Evolutionary conservation across 208 protist species (phyloP).

Genomic region (Wallacemonas sp.): DNA sequence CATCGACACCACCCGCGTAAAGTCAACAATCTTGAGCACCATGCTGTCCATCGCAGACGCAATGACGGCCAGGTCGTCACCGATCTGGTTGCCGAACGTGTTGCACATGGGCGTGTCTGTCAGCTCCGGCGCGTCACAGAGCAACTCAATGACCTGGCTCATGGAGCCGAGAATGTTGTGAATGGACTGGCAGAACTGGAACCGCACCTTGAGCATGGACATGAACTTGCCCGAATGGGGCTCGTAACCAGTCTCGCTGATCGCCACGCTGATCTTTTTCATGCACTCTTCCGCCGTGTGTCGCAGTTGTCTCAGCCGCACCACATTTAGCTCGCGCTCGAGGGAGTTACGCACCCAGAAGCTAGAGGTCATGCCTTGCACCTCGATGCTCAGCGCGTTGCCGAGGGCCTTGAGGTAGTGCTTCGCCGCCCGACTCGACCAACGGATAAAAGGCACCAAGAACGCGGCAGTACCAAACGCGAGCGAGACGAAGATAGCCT

Average conservation of each 20-base stretch:
- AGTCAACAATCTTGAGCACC: constrained; percentile 91
- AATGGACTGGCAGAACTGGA: constrained; percentile 73
- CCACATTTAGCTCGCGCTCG: constrained; percentile 85
- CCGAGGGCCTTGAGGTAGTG: constrained; percentile 77
- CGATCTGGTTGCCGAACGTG: constrained; percentile 67
- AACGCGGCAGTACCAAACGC: constrained; percentile 78
- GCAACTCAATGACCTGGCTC: constrained; percentile 79
- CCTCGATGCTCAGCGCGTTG: constrained; percentile 83
- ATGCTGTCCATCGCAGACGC: constrained; percentile 88
- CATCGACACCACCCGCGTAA: constrained; percentile 56
- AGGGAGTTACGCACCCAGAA: constrained; percentile 79
- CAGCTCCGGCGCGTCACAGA: constrained; percentile 57
- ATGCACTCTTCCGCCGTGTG: constrained; percentile 73
- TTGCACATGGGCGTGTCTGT: constrained; percentile 83
- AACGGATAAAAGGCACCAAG: constrained; percentile 85
- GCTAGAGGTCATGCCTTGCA: constrained; percentile 82
- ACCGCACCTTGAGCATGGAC: constrained; percentile 55
- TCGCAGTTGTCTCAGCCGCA: constrained; percentile 82
- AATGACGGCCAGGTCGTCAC: constrained; percentile 76
- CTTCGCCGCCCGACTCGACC: constrained; percentile 79
- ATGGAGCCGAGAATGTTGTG: constrained; percentile 81
- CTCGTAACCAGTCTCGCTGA: constrained; percentile 80
- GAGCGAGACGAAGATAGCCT: constrained; percentile 70
- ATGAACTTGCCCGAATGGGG: constrained; percentile 76
- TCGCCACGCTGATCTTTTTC: constrained; percentile 54